Base-by-base conservation (phyloP, 768 basidiomycete genomes). In the Podaxis mareebaensis region DNA sequence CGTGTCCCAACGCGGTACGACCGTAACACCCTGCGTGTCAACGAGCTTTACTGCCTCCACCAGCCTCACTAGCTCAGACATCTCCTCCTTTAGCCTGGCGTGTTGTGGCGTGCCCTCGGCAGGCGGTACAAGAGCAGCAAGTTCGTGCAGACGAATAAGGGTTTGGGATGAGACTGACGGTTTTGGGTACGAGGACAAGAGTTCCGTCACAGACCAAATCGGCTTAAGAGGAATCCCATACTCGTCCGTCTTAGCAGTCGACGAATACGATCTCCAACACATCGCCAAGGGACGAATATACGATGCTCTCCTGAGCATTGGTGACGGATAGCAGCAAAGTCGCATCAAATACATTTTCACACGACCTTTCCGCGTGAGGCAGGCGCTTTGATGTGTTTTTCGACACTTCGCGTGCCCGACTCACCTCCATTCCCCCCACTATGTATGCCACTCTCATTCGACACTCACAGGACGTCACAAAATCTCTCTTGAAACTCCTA, bases 21-120 rank as follows among this genome's bases (percentile, higher is more conserved):
- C 68, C 26, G 67, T 53, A 13, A 81, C 73, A n/a, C 70, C 75
- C 5, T 70, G 62, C 12, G 81, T 79, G 69, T 78, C 74, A 49
- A 89, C 86, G 26, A 90, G 72, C 72, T 85, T 90, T 58, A 93
- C 92, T 3, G 92, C 92, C 69, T 94, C 91, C 13, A 95, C 92
- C 10, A 95, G 79, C 65, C 81, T 84, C 61, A 93, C 78, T 55
- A 95, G 82, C 58, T 88, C 87, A 66, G 89, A 88, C 65, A 95
- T 74, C 65, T 91, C 86, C 46, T 67, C 64, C 64, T 85, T 88
- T 48, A 90, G 75, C 20, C 73, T 71, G 2, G 71, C 68, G 66
- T 88, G 82, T 63, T 86, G 83, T 4, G 72, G 69, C 0, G 90
- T 85, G 40, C 82, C 84, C 63, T 85, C 78, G 53, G 77, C 71